Percentiles rank a stretch among this genome's conserved stretches.
These are phyloP conservation scores for Naganishia liquefaciens DNA, from an alignment of 1,284 basidiomycete species.

Conservation along the genomic window DNA sequence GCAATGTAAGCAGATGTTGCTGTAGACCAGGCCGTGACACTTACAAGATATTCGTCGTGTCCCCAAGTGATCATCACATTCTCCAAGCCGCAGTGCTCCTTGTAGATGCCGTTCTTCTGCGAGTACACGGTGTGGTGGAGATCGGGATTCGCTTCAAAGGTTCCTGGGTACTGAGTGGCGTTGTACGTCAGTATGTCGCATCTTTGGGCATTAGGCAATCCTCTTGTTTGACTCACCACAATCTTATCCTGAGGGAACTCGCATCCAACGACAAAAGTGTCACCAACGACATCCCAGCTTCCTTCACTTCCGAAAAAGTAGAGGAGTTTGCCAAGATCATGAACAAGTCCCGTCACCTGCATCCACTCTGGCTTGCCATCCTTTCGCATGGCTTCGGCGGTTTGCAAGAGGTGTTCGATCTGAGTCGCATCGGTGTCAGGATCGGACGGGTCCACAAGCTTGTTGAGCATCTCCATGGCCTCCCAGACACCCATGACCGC, in stretches of 20 bases:
- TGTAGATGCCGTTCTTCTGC: constrained; percentile 88
- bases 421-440: constrained; percentile 64
- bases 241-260: too few species aligned
- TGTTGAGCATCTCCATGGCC: constrained; percentile 86
- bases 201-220: too few species aligned
- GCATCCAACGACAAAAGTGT: constrained; percentile 85
- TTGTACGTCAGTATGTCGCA: too few species aligned
- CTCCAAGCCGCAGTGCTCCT: constrained; percentile 78
- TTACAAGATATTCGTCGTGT: constrained; percentile 73
- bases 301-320: constrained; percentile 72
- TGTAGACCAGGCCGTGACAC: too few species aligned
- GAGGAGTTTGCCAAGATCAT: constrained; percentile 83
- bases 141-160: constrained; percentile 76
- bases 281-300: constrained; percentile 90
- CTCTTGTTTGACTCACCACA: too few species aligned
- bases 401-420: constrained; percentile 79
- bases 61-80: constrained; percentile 91
- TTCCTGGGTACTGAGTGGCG: too few species aligned
- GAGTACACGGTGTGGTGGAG: constrained; percentile 64
- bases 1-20: too few species aligned
- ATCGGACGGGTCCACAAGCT: constrained; percentile 60
- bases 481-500: constrained; percentile 68
- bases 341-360: constrained; percentile 82
- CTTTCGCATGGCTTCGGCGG: constrained; percentile 83
- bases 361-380: constrained; percentile 75